Evolutionary conservation across 345 rosid species (phyloP).

Genomic region (Physaria fendleri): DNA sequence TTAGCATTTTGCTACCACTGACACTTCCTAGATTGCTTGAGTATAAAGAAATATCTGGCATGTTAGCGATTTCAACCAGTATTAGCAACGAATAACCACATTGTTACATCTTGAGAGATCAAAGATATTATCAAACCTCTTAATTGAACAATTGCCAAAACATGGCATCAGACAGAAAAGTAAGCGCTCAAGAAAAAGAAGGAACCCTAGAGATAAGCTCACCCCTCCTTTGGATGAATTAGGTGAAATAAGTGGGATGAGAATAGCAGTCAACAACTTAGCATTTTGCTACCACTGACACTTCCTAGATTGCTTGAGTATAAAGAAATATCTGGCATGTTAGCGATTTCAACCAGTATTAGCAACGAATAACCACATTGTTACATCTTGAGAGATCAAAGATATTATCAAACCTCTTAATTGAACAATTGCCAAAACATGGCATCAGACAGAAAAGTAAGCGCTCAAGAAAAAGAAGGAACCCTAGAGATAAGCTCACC

Average conservation of each 20-base stretch:
- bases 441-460: not conserved
- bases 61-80: not conserved
- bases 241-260: conserved; percentile 97
- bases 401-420: not conserved
- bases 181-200: not conserved
- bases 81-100: not conserved
- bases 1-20: conserved; percentile 1
- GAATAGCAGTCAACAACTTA: conserved; percentile 37
- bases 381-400: not conserved
- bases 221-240: conserved; percentile 99
- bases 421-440: not conserved
- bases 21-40: not conserved
- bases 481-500: conserved; percentile 44
- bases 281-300: conserved; percentile 1
- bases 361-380: not conserved
- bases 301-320: conserved; percentile 1
- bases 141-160: not conserved
- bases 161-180: not conserved
- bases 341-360: not conserved
- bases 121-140: not conserved
- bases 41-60: conserved; percentile 2
- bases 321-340: conserved; percentile 1
- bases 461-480: conserved; percentile 8
- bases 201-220: conserved; percentile 17
- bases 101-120: not conserved